A percentile compares a stretch with the other conserved stretches of the same genome.
Evolutionary conservation across 140 eudicot species (phyloP).

Genomic region (Senecio squalidus): DNA sequence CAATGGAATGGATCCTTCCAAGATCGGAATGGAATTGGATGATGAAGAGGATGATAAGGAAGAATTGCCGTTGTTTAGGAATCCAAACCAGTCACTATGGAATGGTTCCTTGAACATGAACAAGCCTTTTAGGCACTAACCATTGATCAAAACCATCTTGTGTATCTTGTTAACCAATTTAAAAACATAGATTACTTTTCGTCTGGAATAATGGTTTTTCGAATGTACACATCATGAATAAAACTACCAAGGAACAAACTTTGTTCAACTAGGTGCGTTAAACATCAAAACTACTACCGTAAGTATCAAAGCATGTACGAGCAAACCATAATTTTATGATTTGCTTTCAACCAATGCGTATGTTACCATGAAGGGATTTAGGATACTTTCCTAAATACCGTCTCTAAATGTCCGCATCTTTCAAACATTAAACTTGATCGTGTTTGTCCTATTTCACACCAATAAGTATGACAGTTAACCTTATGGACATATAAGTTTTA

Average conservation of each 20-base stretch:
- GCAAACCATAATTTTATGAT: background rate
- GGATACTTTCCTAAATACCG: background rate
- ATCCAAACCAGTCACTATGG: slow-evolving; percentile 30
- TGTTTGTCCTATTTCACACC: slow-evolving; percentile 9
- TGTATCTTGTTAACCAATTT: background rate
- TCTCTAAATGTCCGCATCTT: background rate
- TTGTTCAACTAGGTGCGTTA: slow-evolving; percentile 18
- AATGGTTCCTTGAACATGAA: slow-evolving; percentile 40
- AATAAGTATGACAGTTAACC: background rate
- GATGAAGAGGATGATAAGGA: slow-evolving; percentile 29
- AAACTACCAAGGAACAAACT: slow-evolving; percentile 20
- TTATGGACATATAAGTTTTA: slow-evolving; percentile 2
- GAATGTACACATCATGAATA: slow-evolving; percentile 27
- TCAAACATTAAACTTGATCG: slow-evolving; percentile 6
- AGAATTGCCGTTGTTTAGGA: slow-evolving; percentile 33
- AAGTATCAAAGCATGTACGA: no score
- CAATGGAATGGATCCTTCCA: slow-evolving; percentile 39
- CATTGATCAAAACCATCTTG: background rate
- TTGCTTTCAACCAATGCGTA: background rate
- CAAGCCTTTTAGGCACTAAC: slow-evolving; percentile 26
- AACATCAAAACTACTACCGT: background rate
- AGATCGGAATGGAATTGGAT: slow-evolving; percentile 31
- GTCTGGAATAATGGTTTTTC: slow-evolving; percentile 24
- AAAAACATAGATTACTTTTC: slow-evolving; percentile 3
- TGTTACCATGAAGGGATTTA: background rate